Evolutionary conservation across 2,329 filamentous ascomycete species (phyloP).

Genomic region (Sclerotinia minor): DNA sequence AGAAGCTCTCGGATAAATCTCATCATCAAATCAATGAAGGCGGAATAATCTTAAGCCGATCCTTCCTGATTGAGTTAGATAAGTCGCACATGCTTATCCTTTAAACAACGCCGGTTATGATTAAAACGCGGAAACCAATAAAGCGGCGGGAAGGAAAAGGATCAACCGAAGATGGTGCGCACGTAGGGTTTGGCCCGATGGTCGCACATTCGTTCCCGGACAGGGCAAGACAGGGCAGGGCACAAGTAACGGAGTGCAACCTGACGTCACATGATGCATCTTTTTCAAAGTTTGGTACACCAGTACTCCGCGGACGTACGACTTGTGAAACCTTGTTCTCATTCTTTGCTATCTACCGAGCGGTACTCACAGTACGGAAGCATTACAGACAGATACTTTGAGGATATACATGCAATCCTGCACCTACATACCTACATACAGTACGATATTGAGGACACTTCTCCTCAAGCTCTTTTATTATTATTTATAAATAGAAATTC

Average conservation of each 20-base stretch:
- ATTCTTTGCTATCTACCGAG: neutral
- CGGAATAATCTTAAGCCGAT: constrained; percentile 5
- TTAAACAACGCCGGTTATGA: neutral
- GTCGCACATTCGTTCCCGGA: no score
- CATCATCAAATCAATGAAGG: neutral
- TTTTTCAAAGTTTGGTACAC: neutral
- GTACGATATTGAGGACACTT: neutral
- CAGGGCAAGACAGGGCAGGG: no score
- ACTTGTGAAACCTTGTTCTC: neutral
- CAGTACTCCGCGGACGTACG: no score
- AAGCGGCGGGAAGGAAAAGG: neutral
- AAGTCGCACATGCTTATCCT: neutral
- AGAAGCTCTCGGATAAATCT: constrained; percentile 11
- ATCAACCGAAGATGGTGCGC: no score
- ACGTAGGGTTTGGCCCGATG: no score
- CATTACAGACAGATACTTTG: neutral
- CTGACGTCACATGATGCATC: constrained; percentile 12
- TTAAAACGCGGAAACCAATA: neutral
- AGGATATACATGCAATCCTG: no score
- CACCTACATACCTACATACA: no score
- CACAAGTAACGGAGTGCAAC: no score
- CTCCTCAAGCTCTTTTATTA: neutral
- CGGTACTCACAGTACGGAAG: neutral
- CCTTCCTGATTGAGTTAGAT: neutral
- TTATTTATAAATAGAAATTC: constrained; percentile 12